These are phyloP conservation scores for Candida insectorum DNA, from an alignment of 805 yeast species.

Conservation along the genomic window DNA sequence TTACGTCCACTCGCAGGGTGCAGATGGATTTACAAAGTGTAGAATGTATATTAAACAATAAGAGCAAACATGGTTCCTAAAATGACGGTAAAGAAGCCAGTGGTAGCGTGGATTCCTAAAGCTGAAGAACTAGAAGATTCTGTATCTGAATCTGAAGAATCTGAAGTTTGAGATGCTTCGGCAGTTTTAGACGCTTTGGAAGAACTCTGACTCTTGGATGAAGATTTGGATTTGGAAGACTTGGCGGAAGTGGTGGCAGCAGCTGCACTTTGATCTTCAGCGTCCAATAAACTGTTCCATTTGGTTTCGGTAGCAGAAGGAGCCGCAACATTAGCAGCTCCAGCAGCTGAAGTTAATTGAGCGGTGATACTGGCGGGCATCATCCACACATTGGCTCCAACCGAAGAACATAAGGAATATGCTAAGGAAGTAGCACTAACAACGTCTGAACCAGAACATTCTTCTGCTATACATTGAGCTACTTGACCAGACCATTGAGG, in stretches of 20 bases:
- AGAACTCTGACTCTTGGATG: not conserved
- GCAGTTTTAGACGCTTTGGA: not conserved
- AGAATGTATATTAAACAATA: constrained; percentile 2
- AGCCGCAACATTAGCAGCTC: constrained; percentile 16
- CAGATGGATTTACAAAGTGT: no score
- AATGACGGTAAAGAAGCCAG: constrained; percentile 9
- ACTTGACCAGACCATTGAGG: constrained; percentile 44
- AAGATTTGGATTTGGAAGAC: constrained; percentile 1
- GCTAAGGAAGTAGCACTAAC: constrained; percentile 39
- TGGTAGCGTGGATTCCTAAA: constrained; percentile 3
- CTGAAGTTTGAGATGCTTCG: constrained; percentile 1
- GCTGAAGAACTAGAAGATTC: not conserved
- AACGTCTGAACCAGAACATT: constrained; percentile 36
- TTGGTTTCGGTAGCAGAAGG: constrained; percentile 10
- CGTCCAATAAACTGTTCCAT: constrained; percentile 6
- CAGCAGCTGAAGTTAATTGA: constrained; percentile 21
- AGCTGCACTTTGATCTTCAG: not conserved
- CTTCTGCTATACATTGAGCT: constrained; percentile 38
- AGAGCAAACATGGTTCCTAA: constrained; percentile 8
- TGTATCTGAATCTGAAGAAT: constrained; percentile 1
- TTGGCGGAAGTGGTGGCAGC: constrained; percentile 3
- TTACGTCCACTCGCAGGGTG: no score
- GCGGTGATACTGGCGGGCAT: constrained; percentile 28
- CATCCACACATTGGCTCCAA: constrained; percentile 31
- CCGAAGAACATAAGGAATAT: constrained; percentile 36